Conservation (phyloP, 306 rosid genomes). For the Comarum palustre region DNA sequence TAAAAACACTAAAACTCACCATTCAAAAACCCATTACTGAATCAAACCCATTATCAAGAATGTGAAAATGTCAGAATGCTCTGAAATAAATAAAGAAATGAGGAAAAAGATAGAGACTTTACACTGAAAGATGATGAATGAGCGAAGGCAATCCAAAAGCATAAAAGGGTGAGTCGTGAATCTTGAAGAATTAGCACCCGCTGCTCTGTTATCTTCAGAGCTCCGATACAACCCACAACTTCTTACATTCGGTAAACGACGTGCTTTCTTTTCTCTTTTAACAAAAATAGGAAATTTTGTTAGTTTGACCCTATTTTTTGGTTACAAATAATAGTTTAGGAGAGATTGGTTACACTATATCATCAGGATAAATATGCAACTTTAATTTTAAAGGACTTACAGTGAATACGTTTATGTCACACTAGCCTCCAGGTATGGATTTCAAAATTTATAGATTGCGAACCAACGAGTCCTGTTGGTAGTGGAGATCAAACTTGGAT, state of each 20-base stretch:
- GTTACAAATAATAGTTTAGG: too few relatives aligned
- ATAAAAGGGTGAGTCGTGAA: conserved; percentile 4
- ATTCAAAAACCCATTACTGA: conserved; percentile 23
- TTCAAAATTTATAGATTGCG: too few relatives aligned
- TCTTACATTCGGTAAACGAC: conserved; percentile 17
- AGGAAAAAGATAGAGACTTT: neutral
- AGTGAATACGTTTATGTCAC: too few relatives aligned
- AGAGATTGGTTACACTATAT: too few relatives aligned
- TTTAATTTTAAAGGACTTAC: too few relatives aligned
- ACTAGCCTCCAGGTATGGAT: too few relatives aligned
- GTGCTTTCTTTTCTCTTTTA: neutral
- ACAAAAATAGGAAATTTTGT: neutral
- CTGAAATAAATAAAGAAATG: neutral
- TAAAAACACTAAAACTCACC: conserved; percentile 2
- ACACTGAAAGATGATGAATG: neutral
- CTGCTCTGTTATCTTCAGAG: conserved; percentile 35
- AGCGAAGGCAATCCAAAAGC: conserved; percentile 23
- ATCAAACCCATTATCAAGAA: conserved; percentile 21
- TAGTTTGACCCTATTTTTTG: neutral
- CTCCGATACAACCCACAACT: conserved; percentile 17
- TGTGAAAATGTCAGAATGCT: conserved; percentile 18
- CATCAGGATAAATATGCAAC: too few relatives aligned
- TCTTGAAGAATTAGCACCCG: conserved; percentile 37
- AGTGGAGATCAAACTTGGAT: too few relatives aligned
- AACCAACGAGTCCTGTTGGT: too few relatives aligned